phyloP scores from a whole-genome alignment of 495 filamentous ascomycete genomes.

The Daldinia vernicosa region DNA sequence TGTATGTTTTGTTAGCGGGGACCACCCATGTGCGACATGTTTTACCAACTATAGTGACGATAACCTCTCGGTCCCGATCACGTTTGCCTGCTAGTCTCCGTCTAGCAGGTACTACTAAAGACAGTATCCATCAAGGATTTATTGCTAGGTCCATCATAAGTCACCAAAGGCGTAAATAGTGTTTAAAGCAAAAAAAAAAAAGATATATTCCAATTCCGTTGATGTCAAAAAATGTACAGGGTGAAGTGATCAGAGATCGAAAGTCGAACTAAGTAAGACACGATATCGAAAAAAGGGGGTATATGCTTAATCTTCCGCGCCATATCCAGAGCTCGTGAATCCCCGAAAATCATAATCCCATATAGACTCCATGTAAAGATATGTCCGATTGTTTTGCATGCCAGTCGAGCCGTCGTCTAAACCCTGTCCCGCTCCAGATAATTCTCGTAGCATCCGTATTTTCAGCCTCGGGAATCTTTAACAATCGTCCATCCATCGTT shows the following conservation, averaged over 20 bases:
- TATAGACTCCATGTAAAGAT: slow-evolving; percentile 40
- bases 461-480: slow-evolving; percentile 20
- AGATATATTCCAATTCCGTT: slow-evolving; percentile 23
- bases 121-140: background rate
- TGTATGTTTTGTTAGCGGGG: slow-evolving; percentile 14
- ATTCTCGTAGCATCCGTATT: slow-evolving; percentile 20
- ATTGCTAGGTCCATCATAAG: slow-evolving; percentile 3
- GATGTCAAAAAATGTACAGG: slow-evolving; percentile 37
- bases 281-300: slow-evolving; percentile 39
- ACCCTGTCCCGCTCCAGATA: slow-evolving; percentile 29
- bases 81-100: background rate
- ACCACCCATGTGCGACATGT: slow-evolving; percentile 23
- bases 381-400: slow-evolving; percentile 41
- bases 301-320: slow-evolving; percentile 44
- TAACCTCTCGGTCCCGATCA: slow-evolving; percentile 32
- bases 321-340: slow-evolving; percentile 33
- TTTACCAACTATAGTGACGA: slow-evolving; percentile 29
- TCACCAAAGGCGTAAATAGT: background rate
- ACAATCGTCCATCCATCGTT: slow-evolving; percentile 33
- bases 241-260: slow-evolving; percentile 29
- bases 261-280: slow-evolving; percentile 21
- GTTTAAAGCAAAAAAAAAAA: background rate
- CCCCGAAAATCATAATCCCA: slow-evolving; percentile 30
- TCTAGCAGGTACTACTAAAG: slow-evolving; percentile 7
- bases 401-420: slow-evolving; percentile 37